phyloP scores from a whole-genome alignment of 805 yeast genomes.

The Ogataea henricii region DNA sequence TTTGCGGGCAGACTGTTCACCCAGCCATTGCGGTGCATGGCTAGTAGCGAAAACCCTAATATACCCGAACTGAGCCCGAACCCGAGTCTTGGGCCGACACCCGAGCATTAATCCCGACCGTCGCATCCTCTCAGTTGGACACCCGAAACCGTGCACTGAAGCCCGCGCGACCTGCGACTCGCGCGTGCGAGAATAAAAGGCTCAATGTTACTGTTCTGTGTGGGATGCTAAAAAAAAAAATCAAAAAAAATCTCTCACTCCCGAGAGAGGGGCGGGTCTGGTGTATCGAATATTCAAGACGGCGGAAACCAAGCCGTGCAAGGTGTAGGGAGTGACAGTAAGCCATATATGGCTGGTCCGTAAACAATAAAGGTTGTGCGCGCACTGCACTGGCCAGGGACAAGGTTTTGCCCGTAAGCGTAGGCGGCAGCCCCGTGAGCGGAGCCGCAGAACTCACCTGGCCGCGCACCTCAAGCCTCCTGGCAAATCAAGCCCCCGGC shows the following conservation, averaged over 20 bases:
- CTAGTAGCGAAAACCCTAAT: neutral
- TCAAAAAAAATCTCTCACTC: conserved; percentile 8
- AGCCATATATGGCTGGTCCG: neutral
- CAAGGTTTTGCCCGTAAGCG: neutral
- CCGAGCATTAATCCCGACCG: neutral
- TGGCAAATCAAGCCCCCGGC: neutral
- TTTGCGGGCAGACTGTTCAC: neutral
- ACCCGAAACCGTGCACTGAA: neutral
- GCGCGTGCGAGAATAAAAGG: conserved; percentile 3
- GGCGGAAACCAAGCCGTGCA: conserved; percentile 7
- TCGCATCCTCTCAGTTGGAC: neutral
- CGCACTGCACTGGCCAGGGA: conserved; percentile 2
- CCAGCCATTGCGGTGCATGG: neutral
- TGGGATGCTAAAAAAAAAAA: neutral
- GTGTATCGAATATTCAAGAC: neutral
- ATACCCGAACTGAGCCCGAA: neutral
- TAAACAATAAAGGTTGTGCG: neutral
- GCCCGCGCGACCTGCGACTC: neutral
- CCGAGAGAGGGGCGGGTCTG: conserved; percentile 4
- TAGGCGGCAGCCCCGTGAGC: neutral
- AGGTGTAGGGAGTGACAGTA: neutral
- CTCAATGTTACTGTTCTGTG: neutral
- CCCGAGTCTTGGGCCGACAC: neutral
- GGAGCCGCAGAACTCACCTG: neutral
- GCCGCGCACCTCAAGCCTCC: neutral